Base-by-base conservation (phyloP, 2,329 filamentous ascomycete species). In the Talaromyces rugulosus region DNA sequence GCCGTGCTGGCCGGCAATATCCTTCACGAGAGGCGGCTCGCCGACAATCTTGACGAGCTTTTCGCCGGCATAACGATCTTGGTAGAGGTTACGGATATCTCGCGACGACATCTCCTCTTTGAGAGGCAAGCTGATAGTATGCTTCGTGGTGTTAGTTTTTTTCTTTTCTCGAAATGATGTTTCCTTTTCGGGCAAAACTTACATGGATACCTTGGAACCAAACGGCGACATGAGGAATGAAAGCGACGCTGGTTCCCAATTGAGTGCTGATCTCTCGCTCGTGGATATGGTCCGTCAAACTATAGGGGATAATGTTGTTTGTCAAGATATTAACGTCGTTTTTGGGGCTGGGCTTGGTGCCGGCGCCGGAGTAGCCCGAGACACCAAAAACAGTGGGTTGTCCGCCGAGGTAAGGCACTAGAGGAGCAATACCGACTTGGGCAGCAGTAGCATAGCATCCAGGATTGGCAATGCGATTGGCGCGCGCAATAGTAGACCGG, bases 361-460 rank as follows among this genome's bases (percentile, higher is more conserved):
- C 95, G 9, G 95, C 95, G 44, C 95, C 95, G 0, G 91, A 96
- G 80, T 97, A 98, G 28, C 94, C 94, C 2, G 90, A 95, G 6
- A 97, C 89, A 75, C 94, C 94, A 71, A 98, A 97, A 57, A 95
- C 83, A 23, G 88, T 90, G 7, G 94, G 92, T 70, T 89, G 83
- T 27, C 89, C 92, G 34, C 87, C 89, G 11, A 98, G 83, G 76
- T 91, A 85, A 56, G 87, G 86, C 0, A 96, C 82, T 8, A 97
- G 81, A 47, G 93, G 93, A 12, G 92, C 85, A 68, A 98, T 92
- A 61, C 89, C 92, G 51, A 98, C 83, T 79, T 98, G 93, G 11
- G 94, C 91, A 23, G 89, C 95, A 4, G 95, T 98, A 4, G 95
- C 92, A 73, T 96, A 98, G 79, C 95, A 98, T 57, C 95, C 95